Base-by-base conservation (phyloP, 2,329 filamentous ascomycete genomes). In the Didymella sp. region DNA sequence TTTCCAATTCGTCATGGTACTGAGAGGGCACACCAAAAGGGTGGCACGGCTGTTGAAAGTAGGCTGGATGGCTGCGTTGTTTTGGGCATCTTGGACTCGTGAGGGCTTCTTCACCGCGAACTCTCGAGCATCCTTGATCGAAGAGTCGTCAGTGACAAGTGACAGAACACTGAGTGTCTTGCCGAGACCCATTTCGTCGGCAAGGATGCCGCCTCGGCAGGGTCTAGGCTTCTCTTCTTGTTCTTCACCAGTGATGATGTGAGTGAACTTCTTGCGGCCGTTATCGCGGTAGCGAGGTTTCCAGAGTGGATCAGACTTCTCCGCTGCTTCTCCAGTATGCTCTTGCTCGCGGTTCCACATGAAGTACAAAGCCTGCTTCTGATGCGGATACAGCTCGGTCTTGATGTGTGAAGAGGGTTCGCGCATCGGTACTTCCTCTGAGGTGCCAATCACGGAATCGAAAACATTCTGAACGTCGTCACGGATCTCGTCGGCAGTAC, bases 1-100 rank as follows among this genome's bases (percentile, higher is more conserved):
- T 67, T 94, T 89, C 95, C 95, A 99, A 70, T 98, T 99, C 24
- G 89, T 89, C 56, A 98, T 87, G 0, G 94, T 95, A 69, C 91
- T 96, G 2, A 97, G 83, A 1, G 95, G 95, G 54, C 90, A 96
- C 15, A 99, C 86, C 17, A 99, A 83, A 28, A 99, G 80, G 0
- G 95, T 98, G 0, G 90, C 87, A 69, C 87, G 89, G 6, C 86
- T 87, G 68, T 97, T 96, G 38, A 80, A 81, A 19, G 78, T 11
- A 70, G 77, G 12, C 13, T 66, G 66, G 7, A 70, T 58, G 30
- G 51, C 27, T 24, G 42, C 12, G 9, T 25, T 37, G n/a, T 44
- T 22, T 40, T 28, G 6, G 45, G 15, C 48, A 3, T 42, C 28
- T 22, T 43, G 33, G 6, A 48, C 45, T 8, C 51, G 55, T 43